Base-by-base conservation (phyloP, 140 eudicot species). In the Anethum foeniculum region DNA sequence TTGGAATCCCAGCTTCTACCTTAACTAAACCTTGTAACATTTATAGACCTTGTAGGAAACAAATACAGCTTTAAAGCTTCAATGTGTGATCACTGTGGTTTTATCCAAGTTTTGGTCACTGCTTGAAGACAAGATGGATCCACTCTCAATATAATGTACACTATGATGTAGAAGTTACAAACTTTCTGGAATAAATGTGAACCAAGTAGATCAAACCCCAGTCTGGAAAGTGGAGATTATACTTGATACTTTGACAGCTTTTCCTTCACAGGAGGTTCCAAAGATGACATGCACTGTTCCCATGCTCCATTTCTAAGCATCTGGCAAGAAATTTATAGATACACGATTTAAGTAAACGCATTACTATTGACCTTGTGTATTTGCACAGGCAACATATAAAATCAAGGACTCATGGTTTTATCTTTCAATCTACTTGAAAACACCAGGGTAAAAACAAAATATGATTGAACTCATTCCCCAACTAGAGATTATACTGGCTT, bases 211-310 rank as follows among this genome's bases (percentile, higher is more conserved):
- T 39, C 43, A 39, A 39, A 65, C 0, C 60, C 36, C 43, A 27
- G 56, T 52, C 23, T 16, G 36, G 41, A 77, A 77, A 46, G 51
- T 46, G 51, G 51, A 46, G 51, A 52, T 74, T 85, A 88, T 64
- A 94, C 91, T 86, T 86, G 89, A 83, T 94, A 92, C 85, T 84
- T 92, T 27, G 84, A 83, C 21, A 94, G 90, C 88, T 81, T 89
- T 79, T 92, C 96, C 86, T 86, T 88, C 79, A 90, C 92, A 0
- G 91, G 87, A 28, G 95, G 91, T 82, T 94, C 98, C 89, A 94
- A 86, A 16, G 96, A 88, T 14, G 93, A 92, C 93, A 94, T 85
- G 87, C 95, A 94, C 80, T 92, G 97, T 79, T 94, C 98, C 98
- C 98, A 94, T 54, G 94, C 93, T 85, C 95, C 98, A 81, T 92